Percentiles rank a stretch among this genome's conserved stretches.
phyloP scores from a whole-genome alignment of 2,329 filamentous ascomycete genomes.

The Lachnellula suecica region DNA sequence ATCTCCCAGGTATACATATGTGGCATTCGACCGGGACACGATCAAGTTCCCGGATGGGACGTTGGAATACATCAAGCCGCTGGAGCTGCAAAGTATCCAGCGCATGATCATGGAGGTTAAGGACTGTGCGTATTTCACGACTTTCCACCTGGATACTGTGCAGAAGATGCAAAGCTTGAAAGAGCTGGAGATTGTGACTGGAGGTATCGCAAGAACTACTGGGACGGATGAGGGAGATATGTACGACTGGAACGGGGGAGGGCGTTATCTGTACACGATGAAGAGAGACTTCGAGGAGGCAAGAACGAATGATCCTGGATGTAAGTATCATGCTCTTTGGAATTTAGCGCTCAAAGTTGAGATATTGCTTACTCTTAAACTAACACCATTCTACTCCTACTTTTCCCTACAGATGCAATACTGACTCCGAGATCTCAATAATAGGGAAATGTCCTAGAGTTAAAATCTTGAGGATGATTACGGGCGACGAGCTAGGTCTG shows the following conservation, averaged over 20 bases:
- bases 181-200: slow-evolving; percentile 17
- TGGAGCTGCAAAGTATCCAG: slow-evolving; percentile 15
- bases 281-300: slow-evolving; percentile 19
- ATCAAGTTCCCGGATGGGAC: slow-evolving; percentile 19
- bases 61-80: slow-evolving; percentile 16
- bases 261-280: background rate
- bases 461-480: slow-evolving; percentile 16
- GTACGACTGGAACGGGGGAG: background rate
- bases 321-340: too few species aligned
- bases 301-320: slow-evolving; percentile 19
- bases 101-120: slow-evolving; percentile 21
- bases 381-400: too few species aligned
- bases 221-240: background rate
- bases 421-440: too few species aligned
- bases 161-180: slow-evolving; percentile 22
- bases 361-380: too few species aligned
- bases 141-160: slow-evolving; percentile 27
- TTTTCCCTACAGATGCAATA: too few species aligned
- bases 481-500: slow-evolving; percentile 13
- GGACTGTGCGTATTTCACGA: slow-evolving; percentile 27
- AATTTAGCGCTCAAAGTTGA: too few species aligned
- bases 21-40: slow-evolving; percentile 20
- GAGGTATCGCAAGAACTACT: background rate
- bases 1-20: slow-evolving; percentile 19
- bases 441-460: slow-evolving; percentile 27